Conservation (phyloP, 441 rosid species). For the Gossypium trilobum region DNA sequence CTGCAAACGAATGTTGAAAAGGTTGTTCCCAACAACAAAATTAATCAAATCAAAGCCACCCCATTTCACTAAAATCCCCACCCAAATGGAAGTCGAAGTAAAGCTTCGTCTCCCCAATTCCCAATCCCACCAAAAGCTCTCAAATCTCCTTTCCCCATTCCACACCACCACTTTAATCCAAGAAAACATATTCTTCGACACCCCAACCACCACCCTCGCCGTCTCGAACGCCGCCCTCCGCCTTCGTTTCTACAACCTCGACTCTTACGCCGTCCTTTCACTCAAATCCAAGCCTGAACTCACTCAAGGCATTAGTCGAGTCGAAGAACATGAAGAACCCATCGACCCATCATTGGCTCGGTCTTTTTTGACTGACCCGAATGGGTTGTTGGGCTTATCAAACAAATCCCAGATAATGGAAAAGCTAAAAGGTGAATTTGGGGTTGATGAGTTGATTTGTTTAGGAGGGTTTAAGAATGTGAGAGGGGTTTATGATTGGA, state of each 20-base stretch:
- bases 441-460: slow-evolving; percentile 25
- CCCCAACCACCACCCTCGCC: slow-evolving; percentile 32
- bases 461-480: slow-evolving; percentile 40
- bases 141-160: slow-evolving; percentile 39
- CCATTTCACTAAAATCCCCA: background rate
- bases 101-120: slow-evolving; percentile 43
- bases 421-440: slow-evolving; percentile 25
- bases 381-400: slow-evolving; percentile 14
- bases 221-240: slow-evolving; percentile 42
- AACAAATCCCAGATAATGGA: slow-evolving; percentile 23
- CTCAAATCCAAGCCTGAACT: slow-evolving; percentile 45
- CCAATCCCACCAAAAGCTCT: slow-evolving; percentile 33
- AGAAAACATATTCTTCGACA: slow-evolving; percentile 57
- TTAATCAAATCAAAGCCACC: background rate
- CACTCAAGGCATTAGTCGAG: slow-evolving; percentile 32
- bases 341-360: slow-evolving; percentile 21
- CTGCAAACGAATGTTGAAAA: background rate
- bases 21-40: background rate
- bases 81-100: slow-evolving; percentile 49
- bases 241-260: slow-evolving; percentile 53
- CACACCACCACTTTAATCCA: slow-evolving; percentile 37
- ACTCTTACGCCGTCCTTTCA: slow-evolving; percentile 37
- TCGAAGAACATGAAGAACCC: slow-evolving; percentile 35
- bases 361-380: slow-evolving; percentile 22
- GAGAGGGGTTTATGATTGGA: slow-evolving; percentile 38